These are phyloP conservation scores for Fraxinus velutina DNA, from an alignment of 305 asterid genomes.

Conservation along the genomic window DNA sequence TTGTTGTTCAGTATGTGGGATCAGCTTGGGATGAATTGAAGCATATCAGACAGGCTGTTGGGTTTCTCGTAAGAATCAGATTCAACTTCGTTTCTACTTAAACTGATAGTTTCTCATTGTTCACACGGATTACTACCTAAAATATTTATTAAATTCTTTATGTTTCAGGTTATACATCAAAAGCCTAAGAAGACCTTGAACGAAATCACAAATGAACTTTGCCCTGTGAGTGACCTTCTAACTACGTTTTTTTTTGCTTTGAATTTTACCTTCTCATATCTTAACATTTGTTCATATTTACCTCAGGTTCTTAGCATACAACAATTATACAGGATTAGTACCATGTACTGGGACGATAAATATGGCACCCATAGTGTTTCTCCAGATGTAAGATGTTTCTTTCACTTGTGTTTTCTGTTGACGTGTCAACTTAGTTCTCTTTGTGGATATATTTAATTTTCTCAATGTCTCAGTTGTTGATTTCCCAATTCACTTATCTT, in stretches of 20 bases:
- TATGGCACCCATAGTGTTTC: slow-evolving; percentile 98
- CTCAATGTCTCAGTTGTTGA: background rate
- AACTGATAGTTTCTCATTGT: background rate
- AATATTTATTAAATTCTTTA: background rate
- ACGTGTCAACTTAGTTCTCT: background rate
- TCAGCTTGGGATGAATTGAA: slow-evolving; percentile 68
- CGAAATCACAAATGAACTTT: slow-evolving; percentile 60
- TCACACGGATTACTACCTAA: background rate
- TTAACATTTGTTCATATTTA: background rate
- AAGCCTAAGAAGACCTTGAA: slow-evolving; percentile 63
- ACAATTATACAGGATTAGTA: slow-evolving; percentile 91
- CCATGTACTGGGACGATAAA: slow-evolving; percentile 99
- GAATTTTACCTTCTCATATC: background rate
- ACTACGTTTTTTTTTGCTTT: background rate
- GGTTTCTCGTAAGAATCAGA: slow-evolving; percentile 52
- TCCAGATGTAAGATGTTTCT: slow-evolving; percentile 57
- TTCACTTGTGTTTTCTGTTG: slow-evolving; percentile 12
- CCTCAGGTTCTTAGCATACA: slow-evolving; percentile 92
- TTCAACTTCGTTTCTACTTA: background rate
- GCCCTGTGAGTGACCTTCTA: slow-evolving; percentile 49
- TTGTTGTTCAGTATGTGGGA: slow-evolving; percentile 52
- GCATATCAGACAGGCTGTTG: slow-evolving; percentile 73
- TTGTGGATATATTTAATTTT: background rate
- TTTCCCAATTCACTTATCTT: background rate
- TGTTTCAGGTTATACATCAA: slow-evolving; percentile 67